Conservation (phyloP, 768 basidiomycete species). For the Lepiota brunneoincarnata region DNA sequence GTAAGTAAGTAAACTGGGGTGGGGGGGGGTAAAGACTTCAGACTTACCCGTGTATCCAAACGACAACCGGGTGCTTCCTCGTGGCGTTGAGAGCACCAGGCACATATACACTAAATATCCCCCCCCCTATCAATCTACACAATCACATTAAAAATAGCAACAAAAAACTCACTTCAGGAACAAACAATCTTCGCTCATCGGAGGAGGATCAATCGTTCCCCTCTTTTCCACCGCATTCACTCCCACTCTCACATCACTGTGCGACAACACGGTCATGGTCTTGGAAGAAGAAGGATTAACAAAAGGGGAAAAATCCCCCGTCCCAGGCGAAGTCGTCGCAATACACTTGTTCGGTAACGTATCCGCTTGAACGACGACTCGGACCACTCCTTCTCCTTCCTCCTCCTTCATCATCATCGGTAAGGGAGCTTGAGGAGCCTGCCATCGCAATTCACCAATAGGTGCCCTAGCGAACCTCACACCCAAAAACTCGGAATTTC, state of each 20-base stretch:
- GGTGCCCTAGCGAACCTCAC: slow-evolving; percentile 51
- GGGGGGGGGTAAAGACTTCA: background rate
- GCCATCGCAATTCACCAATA: slow-evolving; percentile 24
- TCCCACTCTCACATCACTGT: too few relatives aligned
- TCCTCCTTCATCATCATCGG: background rate
- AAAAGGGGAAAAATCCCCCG: background rate
- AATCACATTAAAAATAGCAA: background rate
- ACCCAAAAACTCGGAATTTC: slow-evolving; percentile 35
- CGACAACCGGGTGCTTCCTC: slow-evolving; percentile 30
- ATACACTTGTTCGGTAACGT: background rate
- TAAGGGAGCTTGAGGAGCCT: background rate
- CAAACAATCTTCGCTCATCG: slow-evolving; percentile 35
- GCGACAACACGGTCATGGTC: too few relatives aligned
- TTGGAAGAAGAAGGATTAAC: background rate
- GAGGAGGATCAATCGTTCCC: background rate
- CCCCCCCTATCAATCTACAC: too few relatives aligned
- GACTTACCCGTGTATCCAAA: slow-evolving; percentile 42
- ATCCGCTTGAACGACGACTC: background rate
- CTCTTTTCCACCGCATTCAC: too few relatives aligned
- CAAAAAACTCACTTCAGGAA: slow-evolving; percentile 29
- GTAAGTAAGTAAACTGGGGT: too few relatives aligned
- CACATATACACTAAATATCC: slow-evolving; percentile 29
- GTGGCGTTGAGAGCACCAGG: slow-evolving; percentile 25
- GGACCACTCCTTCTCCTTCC: background rate
- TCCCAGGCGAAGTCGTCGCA: background rate